Evolutionary conservation across 768 basidiomycete genomes (phyloP).

Genomic region (Mycena floridula): DNA sequence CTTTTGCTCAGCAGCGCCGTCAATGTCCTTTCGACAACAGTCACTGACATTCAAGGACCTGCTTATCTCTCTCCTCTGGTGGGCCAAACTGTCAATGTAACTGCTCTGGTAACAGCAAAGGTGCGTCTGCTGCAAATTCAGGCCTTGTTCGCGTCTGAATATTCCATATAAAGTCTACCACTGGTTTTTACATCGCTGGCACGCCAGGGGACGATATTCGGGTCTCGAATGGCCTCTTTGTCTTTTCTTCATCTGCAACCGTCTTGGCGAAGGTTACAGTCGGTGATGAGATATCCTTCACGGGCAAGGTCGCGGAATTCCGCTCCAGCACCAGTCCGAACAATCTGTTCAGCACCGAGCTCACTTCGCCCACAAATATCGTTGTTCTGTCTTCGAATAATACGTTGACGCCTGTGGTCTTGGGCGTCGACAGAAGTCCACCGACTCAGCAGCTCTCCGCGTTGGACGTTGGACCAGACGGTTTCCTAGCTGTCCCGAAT

Average conservation of each 20-base stretch:
- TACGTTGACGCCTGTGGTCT: slow-evolving; percentile 39
- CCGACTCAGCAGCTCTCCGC: slow-evolving; percentile 42
- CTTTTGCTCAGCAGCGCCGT: too few species aligned
- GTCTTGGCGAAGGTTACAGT: slow-evolving; percentile 31
- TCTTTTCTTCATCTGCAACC: slow-evolving; percentile 38
- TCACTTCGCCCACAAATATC: slow-evolving; percentile 38
- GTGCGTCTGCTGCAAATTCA: slow-evolving; percentile 20
- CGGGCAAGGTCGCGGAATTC: slow-evolving; percentile 41
- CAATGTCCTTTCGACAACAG: slow-evolving; percentile 27
- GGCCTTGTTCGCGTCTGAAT: background rate
- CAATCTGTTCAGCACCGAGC: slow-evolving; percentile 45
- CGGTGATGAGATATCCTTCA: slow-evolving; percentile 41
- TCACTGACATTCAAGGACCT: slow-evolving; percentile 50
- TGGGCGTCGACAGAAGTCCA: slow-evolving; percentile 47
- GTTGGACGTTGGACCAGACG: slow-evolving; percentile 48
- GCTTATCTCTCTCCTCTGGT: slow-evolving; percentile 38
- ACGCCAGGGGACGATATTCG: slow-evolving; percentile 37
- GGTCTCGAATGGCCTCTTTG: slow-evolving; percentile 43
- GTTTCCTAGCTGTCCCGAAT: slow-evolving; percentile 50
- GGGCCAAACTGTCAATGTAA: slow-evolving; percentile 39
- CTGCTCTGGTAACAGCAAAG: slow-evolving; percentile 49
- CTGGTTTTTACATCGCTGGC: slow-evolving; percentile 44
- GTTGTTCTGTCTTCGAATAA: slow-evolving; percentile 38
- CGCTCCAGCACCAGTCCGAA: slow-evolving; percentile 35
- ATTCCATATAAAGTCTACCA: slow-evolving; percentile 25